Conservation (phyloP, 2,329 filamentous ascomycete species). For the Capronia americana region DNA sequence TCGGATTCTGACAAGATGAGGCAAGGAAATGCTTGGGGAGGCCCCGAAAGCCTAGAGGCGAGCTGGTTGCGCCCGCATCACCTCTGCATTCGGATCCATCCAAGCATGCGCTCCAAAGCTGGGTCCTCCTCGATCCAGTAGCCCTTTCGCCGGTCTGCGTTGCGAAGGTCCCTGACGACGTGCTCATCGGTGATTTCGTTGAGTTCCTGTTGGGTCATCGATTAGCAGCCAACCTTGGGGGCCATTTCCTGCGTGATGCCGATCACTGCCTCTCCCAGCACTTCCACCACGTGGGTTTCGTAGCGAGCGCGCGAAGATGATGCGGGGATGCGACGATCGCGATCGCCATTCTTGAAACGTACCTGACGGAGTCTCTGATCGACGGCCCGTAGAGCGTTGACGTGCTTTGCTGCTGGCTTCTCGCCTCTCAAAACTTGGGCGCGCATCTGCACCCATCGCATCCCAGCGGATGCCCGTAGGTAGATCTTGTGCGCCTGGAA, state of each 20-base stretch:
- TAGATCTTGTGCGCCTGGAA: slow-evolving; percentile 69
- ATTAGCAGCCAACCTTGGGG: neutral
- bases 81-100: slow-evolving; percentile 51
- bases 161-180: slow-evolving; percentile 62
- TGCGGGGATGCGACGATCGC: slow-evolving; percentile 23
- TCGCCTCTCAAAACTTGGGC: slow-evolving; percentile 59
- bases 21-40: neutral
- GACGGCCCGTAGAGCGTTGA: slow-evolving; percentile 56
- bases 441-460: slow-evolving; percentile 64
- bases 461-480: slow-evolving; percentile 62
- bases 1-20: neutral
- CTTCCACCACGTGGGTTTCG: slow-evolving; percentile 26
- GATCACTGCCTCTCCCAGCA: slow-evolving; percentile 34
- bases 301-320: slow-evolving; percentile 5
- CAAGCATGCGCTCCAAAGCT: slow-evolving; percentile 57
- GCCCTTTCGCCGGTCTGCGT: slow-evolving; percentile 61
- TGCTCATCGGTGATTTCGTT: slow-evolving; percentile 62
- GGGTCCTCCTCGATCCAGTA: slow-evolving; percentile 70
- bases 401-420: slow-evolving; percentile 55
- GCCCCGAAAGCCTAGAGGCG: neutral
- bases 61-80: slow-evolving; percentile 29
- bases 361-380: slow-evolving; percentile 58
- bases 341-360: slow-evolving; percentile 37
- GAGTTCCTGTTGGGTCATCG: slow-evolving; percentile 57
- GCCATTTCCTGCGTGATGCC: slow-evolving; percentile 14